Evolutionary conservation across 345 rosid genomes (phyloP), one percentile per base, ranked within the genome.

Genomic region (Pistacia vera): DNA sequence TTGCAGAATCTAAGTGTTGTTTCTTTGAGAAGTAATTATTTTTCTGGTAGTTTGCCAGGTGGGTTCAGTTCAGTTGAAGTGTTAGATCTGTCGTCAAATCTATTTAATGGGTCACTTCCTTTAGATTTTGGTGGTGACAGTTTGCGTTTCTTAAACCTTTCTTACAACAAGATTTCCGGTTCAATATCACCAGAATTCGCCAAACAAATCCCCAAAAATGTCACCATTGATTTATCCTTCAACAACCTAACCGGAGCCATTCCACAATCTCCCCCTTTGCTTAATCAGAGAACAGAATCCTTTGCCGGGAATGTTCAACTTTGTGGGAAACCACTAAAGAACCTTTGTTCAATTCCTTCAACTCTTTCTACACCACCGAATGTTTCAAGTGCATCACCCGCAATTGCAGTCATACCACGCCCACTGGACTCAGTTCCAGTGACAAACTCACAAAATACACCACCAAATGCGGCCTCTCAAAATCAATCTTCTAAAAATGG

Each of bases 361-460:
- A 87, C 92, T 66, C 86, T 86, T 18, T 89, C 99, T 1, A 77
- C 86, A 38, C 93, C 97, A 55, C 98, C 97, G 46, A 91, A 89
- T 54, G 77, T 36, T 72, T 68, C 95, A 36, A 83, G 88, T 9
- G 86, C 80, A 25, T 81, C 99, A 46, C 98, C 99, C 8, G 98
- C 98, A 16, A 91, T 95, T 64, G 99, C 99, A 2, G 99, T 90
- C 36, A 93, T 91, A 48, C 99, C 99, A 3, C 90, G 88, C 75
- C 59, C 87, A 64, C 55, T 68, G 16, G 83, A 78, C 77, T 62
- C 91, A 0, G 54, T 71, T 14, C 85, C 93, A 35, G 80, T 2
- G 25, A 58, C 85, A 63, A 75, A 75, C 77, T 71, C 83, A 20
- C 49, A 81, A 25, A 7, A 78, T 2, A 59, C 41, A 18, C 6